Conservation (phyloP, 1,284 basidiomycete species). For the Spongiforma sp. region DNA sequence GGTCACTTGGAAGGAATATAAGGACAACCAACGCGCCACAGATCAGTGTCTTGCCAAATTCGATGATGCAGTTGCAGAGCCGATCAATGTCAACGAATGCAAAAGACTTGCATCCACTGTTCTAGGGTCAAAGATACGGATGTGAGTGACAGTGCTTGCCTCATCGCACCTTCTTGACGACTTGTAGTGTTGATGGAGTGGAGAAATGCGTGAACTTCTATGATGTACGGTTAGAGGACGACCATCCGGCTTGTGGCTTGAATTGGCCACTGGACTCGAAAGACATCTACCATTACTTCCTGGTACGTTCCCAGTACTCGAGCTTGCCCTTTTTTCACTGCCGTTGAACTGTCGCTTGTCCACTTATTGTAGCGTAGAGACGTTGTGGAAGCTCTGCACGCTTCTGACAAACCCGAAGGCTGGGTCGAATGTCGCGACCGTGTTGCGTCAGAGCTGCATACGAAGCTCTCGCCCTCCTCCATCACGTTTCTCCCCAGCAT, state of each 20-base stretch:
- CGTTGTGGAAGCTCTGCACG: conserved; percentile 87
- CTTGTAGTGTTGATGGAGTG: conserved; percentile 67
- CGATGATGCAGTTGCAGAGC: conserved; percentile 55
- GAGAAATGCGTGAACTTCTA: conserved; percentile 94
- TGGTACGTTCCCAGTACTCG: conserved; percentile 53
- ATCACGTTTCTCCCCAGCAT: conserved; percentile 83
- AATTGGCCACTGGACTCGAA: conserved; percentile 96
- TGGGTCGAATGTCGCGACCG: conserved; percentile 90
- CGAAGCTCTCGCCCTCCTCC: conserved; percentile 67
- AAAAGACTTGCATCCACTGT: conserved; percentile 69
- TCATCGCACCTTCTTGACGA: conserved; percentile 2
- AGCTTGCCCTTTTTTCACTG: neutral
- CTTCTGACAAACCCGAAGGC: conserved; percentile 73
- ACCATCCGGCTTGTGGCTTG: conserved; percentile 92
- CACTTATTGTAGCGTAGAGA: conserved; percentile 63
- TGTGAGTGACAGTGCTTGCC: conserved; percentile 50
- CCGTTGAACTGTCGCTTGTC: conserved; percentile 1
- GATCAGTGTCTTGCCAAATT: conserved; percentile 68
- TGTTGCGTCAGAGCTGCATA: conserved; percentile 70
- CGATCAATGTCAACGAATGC: conserved; percentile 71
- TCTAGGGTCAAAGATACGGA: conserved; percentile 62
- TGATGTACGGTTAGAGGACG: conserved; percentile 89
- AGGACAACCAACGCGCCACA: conserved; percentile 63
- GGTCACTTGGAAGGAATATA: conserved; percentile 55
- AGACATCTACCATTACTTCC: conserved; percentile 81